These are phyloP conservation scores for Xylaria sp. DNA, from an alignment of 2,329 filamentous ascomycete species.

Conservation along the genomic window DNA sequence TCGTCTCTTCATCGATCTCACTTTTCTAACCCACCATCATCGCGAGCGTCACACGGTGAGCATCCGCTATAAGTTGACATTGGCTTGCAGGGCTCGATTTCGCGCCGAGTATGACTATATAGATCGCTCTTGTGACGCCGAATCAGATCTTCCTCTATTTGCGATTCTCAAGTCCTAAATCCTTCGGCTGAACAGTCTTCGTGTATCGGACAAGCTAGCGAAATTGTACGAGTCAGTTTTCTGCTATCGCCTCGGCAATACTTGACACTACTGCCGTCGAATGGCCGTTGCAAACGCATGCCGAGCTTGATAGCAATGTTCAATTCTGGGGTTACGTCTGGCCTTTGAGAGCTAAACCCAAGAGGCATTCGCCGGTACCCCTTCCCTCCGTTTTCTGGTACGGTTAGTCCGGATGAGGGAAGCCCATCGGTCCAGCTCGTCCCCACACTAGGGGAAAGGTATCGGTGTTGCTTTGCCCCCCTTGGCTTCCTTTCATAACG, in stretches of 20 bases:
- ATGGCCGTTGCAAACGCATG: not conserved
- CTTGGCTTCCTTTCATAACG: conserved; percentile 22
- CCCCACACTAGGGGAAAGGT: conserved; percentile 3
- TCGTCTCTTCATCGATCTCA: conserved; percentile 36
- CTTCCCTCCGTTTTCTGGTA: conserved; percentile 12
- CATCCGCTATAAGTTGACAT: conserved; percentile 15
- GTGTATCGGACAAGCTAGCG: conserved; percentile 16
- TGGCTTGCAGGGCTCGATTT: conserved; percentile 15
- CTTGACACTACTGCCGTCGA: not conserved
- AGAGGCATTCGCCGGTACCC: conserved; percentile 15
- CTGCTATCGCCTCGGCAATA: conserved; percentile 6
- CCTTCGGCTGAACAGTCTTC: conserved; percentile 13
- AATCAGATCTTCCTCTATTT: conserved; percentile 11
- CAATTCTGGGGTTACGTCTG: conserved; percentile 22
- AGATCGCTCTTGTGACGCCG: conserved; percentile 22
- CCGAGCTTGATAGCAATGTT: conserved; percentile 15
- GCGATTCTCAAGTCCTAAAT: conserved; percentile 14
- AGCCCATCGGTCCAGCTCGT: conserved; percentile 20
- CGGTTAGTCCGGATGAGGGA: conserved; percentile 28
- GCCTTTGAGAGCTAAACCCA: conserved; percentile 22
- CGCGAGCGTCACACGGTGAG: conserved; percentile 21
- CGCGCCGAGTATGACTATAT: conserved; percentile 24
- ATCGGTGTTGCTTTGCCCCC: conserved; percentile 15
- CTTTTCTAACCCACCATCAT: conserved; percentile 9
- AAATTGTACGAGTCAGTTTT: conserved; percentile 27